Evolutionary conservation across 495 filamentous ascomycete species (phyloP), one percentile per base, ranked within the genome.

Genomic region (Penicillium paxilli): DNA sequence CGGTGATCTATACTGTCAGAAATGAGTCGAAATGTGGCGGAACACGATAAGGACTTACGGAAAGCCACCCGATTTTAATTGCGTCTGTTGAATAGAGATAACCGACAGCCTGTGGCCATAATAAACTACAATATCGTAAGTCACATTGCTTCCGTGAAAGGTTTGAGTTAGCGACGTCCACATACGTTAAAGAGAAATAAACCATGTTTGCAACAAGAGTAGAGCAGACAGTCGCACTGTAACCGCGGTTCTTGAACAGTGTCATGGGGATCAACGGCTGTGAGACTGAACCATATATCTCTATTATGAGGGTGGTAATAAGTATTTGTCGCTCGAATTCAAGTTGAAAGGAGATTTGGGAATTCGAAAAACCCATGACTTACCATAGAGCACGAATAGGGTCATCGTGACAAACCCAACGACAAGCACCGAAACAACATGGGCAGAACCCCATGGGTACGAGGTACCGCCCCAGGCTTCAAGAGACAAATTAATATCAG

Each of bases 361-460:
- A n/a, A n/a, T n/a, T n/a, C n/a, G n/a, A n/a, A n/a, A n/a, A 21
- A 41, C 28, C 5, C 38, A 40, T 33, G 46, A 57, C 33, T 20
- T 62, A 58, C 59, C 69, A 47, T 78, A 80, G 11, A 77, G 22
- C 10, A 66, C 71, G 47, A 80, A 78, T 4, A 53, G 66, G 21
- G 76, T 54, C n/a, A 81, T 61, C 1, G 70, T 63, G 12, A 70
- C 52, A 16, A 61, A 63, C 6, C 79, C 77, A 30, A 81, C 58
- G 1, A 78, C 59, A 25, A 81, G 64, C 11, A 69, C 64, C n/a
- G 64, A 68, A 26, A 83, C 64, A 19, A 76, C 74, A 28, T 77
- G 68, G 8, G 68, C 70, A n/a, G 71, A 75, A 26, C 67, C 66
- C 80, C 79, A 81, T 0, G 76, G 66, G 62, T 83, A 80, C 0